A percentile compares a stretch with the other conserved stretches of the same genome.
phyloP scores from a whole-genome alignment of 441 rosid species.

The Mallotus repandus region DNA sequence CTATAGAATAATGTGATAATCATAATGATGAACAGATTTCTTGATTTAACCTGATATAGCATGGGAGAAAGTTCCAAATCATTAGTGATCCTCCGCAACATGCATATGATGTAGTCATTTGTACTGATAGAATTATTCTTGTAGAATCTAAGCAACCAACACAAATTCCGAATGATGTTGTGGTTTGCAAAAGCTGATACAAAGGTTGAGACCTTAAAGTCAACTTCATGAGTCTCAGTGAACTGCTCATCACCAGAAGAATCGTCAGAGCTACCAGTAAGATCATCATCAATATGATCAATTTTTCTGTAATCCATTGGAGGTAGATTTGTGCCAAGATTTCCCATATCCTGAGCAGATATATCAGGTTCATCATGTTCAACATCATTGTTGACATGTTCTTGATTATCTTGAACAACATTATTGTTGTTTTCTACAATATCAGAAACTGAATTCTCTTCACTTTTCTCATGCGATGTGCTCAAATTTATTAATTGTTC shows the following conservation, averaged over 20 bases:
- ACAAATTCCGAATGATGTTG: slow-evolving; percentile 77
- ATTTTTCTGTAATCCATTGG: slow-evolving; percentile 33
- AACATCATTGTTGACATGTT: slow-evolving; percentile 19
- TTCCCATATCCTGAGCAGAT: slow-evolving; percentile 34
- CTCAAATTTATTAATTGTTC: slow-evolving; percentile 32
- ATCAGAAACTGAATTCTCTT: slow-evolving; percentile 35
- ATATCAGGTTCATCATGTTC: slow-evolving; percentile 41
- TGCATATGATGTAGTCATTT: slow-evolving; percentile 61
- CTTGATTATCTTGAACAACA: slow-evolving; percentile 33
- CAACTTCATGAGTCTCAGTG: slow-evolving; percentile 74
- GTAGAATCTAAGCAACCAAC: slow-evolving; percentile 93
- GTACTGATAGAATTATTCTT: slow-evolving; percentile 66
- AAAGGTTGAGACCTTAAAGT: slow-evolving; percentile 75
- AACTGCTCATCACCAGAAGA: slow-evolving; percentile 74
- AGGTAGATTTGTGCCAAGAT: slow-evolving; percentile 31
- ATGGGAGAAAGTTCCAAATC: slow-evolving; percentile 91
- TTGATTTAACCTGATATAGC: slow-evolving; percentile 81
- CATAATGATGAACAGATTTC: slow-evolving; percentile 2
- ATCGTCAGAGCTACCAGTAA: slow-evolving; percentile 51
- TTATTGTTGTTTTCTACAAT: slow-evolving; percentile 28
- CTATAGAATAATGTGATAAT: slow-evolving; percentile 3
- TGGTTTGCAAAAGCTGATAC: slow-evolving; percentile 81
- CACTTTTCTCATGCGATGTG: slow-evolving; percentile 29
- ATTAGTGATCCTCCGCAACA: slow-evolving; percentile 75
- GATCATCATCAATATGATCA: slow-evolving; percentile 42